Percentiles rank a stretch among this genome's conserved stretches.
These are phyloP conservation scores for Leptoxyphium fumago DNA, from an alignment of 2,329 filamentous ascomycete species.

Conservation along the genomic window DNA sequence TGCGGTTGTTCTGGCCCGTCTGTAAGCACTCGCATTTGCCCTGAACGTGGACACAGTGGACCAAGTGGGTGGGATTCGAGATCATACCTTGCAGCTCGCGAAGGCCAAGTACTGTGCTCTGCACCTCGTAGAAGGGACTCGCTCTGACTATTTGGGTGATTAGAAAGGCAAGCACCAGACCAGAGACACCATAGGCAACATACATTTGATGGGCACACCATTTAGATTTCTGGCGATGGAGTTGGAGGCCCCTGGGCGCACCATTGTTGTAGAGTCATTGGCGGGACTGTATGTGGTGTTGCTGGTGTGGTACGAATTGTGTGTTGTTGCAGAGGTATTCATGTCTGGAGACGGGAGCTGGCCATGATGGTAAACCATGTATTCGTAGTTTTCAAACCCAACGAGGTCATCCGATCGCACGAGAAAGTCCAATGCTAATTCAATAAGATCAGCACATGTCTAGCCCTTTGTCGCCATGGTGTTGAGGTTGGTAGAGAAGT, in stretches of 20 bases:
- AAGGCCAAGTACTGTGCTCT: conserved; percentile 48
- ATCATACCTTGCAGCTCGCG: conserved; percentile 58
- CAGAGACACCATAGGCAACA: background rate
- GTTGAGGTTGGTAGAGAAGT: background rate
- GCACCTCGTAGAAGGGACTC: conserved; percentile 73
- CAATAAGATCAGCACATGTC: background rate
- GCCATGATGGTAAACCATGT: conserved; percentile 26
- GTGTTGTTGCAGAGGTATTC: too few relatives aligned
- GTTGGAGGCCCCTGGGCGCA: background rate
- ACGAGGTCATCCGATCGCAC: conserved; percentile 2
- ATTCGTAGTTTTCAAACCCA: conserved; percentile 23
- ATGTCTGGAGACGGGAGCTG: too few relatives aligned
- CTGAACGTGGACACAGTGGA: too few relatives aligned
- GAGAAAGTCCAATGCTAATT: background rate
- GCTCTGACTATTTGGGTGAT: conserved; percentile 41
- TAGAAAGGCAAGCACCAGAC: background rate
- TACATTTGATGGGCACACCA: background rate
- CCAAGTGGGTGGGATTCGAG: background rate
- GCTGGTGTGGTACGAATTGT: too few relatives aligned
- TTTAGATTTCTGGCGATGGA: background rate
- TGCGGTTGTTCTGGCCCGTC: conserved; percentile 37
- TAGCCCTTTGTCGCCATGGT: background rate
- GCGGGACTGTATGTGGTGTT: too few relatives aligned
- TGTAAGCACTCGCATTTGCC: too few relatives aligned
- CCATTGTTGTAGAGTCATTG: too few relatives aligned